Base-by-base conservation (phyloP, 306 rosid species). In the Ormosia semicastrata region DNA sequence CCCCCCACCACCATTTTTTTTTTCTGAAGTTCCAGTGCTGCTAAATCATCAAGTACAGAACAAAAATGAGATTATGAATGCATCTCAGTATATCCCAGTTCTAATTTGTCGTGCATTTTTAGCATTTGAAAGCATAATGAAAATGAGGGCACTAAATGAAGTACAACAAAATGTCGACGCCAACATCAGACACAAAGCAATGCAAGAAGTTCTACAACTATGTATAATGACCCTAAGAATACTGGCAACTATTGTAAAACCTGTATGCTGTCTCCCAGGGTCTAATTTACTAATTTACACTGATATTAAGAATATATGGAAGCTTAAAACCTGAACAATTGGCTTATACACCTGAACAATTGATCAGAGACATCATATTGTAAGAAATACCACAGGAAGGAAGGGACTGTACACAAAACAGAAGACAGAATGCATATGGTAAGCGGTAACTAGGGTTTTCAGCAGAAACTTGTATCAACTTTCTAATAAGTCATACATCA, bases 121-220 rank as follows among this genome's bases (percentile, higher is more conserved):
- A 18, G 64, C 73, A 81, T 63, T 62, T 73, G 36, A 72, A 39
- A 63, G 30, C 67, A 40, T 24, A 66, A 32, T 30, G 59, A 73
- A 70, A 71, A 80, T 13, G 60, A 44, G 43, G 53, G 43, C 64
- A 46, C 50, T 14, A 6, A 32, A 43, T 15, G 59, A 67, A 29
- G 56, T 18, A 60, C 44, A 44, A 24, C 18, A 66, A 66, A 53
- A 52, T 49, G 13, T 33, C 30, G 2, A 24, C 13, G 67, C 58
- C 67, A 29, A 54, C 58, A 40, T 29, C 63, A 53, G 8, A 40
- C 53, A 50, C 68, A 53, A 34, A 62, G 67, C 37, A 29, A 53
- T 24, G 58, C 75, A 53, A 50, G 24, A 66, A 44, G n/a, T 71
- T 71, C 32, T 14, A n/a, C 30, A 15, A 13, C 77, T 15, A 52